Base-by-base conservation (phyloP, 305 asterid species). In the Lippia alba region DNA sequence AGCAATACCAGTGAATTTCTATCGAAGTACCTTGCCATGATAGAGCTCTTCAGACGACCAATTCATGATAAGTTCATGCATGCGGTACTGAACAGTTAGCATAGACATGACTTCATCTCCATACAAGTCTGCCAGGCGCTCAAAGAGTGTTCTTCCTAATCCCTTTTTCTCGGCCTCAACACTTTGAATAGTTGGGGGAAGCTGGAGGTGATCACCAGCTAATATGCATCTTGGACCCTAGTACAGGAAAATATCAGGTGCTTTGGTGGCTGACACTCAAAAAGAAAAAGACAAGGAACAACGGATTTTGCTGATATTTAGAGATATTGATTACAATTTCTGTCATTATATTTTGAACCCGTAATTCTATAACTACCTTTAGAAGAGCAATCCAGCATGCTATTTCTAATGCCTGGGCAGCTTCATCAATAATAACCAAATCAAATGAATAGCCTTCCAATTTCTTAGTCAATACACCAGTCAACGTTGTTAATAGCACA, bases 41-140 rank as follows among this genome's bases (percentile, higher is more conserved):
- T 94, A 94, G 56, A 91, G 93, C 82, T 89, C 99, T 71, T 84
- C 62, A 12, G 99, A 91, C 10, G 97, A 94, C 99, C 99, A 94
- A 64, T 88, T 89, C 99, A 94, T 94, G 74, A 94, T 91, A 75
- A 83, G 92, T 68, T 88, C 89, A 61, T 94, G 96, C 99, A 94
- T 94, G 72, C 99, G 99, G 78, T 94, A 94, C 81, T 94, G 99
- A 74, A 94, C 97, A 71, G 97, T 91, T 76, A 94, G 99, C 99
- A 94, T 94, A 66, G 95, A 90, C 79, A 64, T 88, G 80, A 84
- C 84, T 20, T 83, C 91, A 72, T 90, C 92, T 57, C 96, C 92
- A 81, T 94, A 90, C 77, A 91, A 79, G 55, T 91, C 95, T 0
- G 96, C 90, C 62, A 94, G 92, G 67, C 99, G 97, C 80, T 91